Conservation (phyloP, 352 stramenopile genomes). For the Discostella stelligera region DNA sequence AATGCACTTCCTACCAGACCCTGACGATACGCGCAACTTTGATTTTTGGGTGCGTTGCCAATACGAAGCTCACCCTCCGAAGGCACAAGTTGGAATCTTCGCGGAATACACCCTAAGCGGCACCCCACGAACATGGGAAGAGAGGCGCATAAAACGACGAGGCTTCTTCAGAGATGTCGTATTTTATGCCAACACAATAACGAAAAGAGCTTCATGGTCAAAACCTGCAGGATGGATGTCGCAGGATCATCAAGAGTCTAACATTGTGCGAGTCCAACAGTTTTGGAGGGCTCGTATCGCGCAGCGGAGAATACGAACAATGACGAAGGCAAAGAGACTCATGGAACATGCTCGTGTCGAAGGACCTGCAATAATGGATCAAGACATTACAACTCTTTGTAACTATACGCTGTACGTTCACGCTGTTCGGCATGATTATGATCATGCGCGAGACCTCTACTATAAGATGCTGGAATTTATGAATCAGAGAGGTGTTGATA, state of each 20-base stretch:
- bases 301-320: constrained; percentile 51
- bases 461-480: constrained; percentile 59
- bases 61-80: constrained; percentile 40
- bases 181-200: constrained; percentile 70
- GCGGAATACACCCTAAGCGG: constrained; percentile 62
- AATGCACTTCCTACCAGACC: constrained; percentile 45
- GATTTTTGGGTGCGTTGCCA: constrained; percentile 43
- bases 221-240: constrained; percentile 57
- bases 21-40: constrained; percentile 50
- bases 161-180: constrained; percentile 52
- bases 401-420: constrained; percentile 77
- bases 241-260: constrained; percentile 56
- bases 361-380: constrained; percentile 55
- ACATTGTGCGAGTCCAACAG: constrained; percentile 53
- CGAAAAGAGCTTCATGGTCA: constrained; percentile 49
- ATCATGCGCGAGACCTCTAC: constrained; percentile 58
- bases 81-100: constrained; percentile 50
- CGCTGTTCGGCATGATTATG: constrained; percentile 62
- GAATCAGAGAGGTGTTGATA: constrained; percentile 62
- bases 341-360: constrained; percentile 52
- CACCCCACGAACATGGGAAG: constrained; percentile 39
- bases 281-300: constrained; percentile 56
- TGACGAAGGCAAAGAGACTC: constrained; percentile 53
- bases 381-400: constrained; percentile 58
- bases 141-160: constrained; percentile 25